phyloP scores from a whole-genome alignment of 768 basidiomycete species.

The Porphyrellus cyaneotinctus region DNA sequence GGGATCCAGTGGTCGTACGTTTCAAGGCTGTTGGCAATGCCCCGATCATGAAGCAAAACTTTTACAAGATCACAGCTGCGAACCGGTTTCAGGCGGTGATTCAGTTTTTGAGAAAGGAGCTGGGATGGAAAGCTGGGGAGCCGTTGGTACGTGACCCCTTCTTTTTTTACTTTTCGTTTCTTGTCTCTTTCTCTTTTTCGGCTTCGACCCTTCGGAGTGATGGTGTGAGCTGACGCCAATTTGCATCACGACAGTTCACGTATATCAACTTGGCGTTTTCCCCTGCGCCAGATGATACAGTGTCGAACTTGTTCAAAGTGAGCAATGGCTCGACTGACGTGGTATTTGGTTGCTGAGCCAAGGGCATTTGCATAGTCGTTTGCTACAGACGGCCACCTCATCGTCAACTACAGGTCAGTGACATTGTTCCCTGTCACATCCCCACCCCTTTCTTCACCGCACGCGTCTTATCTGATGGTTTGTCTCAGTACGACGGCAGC shows the following conservation, averaged over 20 bases:
- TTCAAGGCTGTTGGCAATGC: slow-evolving; percentile 98
- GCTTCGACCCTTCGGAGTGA: too few species aligned
- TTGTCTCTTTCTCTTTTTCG: not conserved
- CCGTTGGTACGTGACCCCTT: slow-evolving; percentile 57
- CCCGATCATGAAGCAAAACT: slow-evolving; percentile 98
- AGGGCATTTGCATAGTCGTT: slow-evolving; percentile 56
- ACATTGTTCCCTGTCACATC: too few species aligned
- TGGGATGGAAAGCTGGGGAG: slow-evolving; percentile 83
- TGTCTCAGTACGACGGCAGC: slow-evolving; percentile 53
- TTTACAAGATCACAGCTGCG: slow-evolving; percentile 94
- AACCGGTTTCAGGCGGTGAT: slow-evolving; percentile 96
- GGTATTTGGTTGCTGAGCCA: slow-evolving; percentile 1
- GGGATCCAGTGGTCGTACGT: slow-evolving; percentile 78
- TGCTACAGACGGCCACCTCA: slow-evolving; percentile 82
- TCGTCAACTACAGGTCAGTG: slow-evolving; percentile 84
- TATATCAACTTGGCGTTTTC: slow-evolving; percentile 78
- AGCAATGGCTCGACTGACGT: slow-evolving; percentile 2
- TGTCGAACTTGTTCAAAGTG: slow-evolving; percentile 67
- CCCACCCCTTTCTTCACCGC: too few species aligned
- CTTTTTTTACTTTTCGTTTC: not conserved
- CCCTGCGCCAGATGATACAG: slow-evolving; percentile 72
- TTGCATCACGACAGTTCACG: slow-evolving; percentile 44
- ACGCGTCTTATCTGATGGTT: slow-evolving; percentile 3
- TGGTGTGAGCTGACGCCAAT: slow-evolving; percentile 27
- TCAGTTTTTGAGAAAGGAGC: slow-evolving; percentile 83